Evolutionary conservation across 306 rosid genomes (phyloP).

Genomic region (Canavalia gladiata): DNA sequence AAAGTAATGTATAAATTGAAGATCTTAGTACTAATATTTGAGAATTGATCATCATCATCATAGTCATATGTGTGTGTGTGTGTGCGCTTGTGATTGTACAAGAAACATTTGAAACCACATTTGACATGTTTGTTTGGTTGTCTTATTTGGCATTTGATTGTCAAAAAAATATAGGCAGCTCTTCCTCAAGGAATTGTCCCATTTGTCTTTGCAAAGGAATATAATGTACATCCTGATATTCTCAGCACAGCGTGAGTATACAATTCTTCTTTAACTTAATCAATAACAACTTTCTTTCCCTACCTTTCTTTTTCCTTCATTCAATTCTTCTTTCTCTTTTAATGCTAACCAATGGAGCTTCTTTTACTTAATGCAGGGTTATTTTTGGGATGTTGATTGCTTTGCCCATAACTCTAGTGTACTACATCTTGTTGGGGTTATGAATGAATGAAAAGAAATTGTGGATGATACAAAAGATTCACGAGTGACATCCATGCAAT

Average conservation of each 20-base stretch:
- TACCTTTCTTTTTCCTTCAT: constrained; percentile 15
- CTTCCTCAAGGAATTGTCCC: constrained; percentile 99
- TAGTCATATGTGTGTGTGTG: constrained; percentile 37
- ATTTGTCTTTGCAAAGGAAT: constrained; percentile 98
- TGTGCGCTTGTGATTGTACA: constrained; percentile 44
- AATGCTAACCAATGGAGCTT: constrained; percentile 44
- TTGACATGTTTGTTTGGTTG: constrained; percentile 57
- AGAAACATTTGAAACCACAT: constrained; percentile 52
- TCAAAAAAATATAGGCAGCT: constrained; percentile 79
- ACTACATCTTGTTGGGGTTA: constrained; percentile 92
- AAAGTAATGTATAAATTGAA: neutral
- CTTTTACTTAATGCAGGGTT: constrained; percentile 66
- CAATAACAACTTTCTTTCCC: constrained; percentile 21
- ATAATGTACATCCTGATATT: constrained; percentile 93
- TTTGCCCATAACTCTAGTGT: constrained; percentile 91
- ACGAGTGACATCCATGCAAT: constrained; percentile 43
- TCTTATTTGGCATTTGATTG: constrained; percentile 42
- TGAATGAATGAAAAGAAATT: constrained; percentile 49
- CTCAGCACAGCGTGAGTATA: constrained; percentile 92
- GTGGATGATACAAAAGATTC: constrained; percentile 51
- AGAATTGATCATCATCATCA: neutral
- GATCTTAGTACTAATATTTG: constrained; percentile 20
- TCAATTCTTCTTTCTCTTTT: constrained; percentile 41
- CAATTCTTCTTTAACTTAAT: neutral
- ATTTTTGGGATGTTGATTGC: constrained; percentile 96